Evolutionary conservation across 805 yeast species (phyloP).

Genomic region (Starmerella stellata): DNA sequence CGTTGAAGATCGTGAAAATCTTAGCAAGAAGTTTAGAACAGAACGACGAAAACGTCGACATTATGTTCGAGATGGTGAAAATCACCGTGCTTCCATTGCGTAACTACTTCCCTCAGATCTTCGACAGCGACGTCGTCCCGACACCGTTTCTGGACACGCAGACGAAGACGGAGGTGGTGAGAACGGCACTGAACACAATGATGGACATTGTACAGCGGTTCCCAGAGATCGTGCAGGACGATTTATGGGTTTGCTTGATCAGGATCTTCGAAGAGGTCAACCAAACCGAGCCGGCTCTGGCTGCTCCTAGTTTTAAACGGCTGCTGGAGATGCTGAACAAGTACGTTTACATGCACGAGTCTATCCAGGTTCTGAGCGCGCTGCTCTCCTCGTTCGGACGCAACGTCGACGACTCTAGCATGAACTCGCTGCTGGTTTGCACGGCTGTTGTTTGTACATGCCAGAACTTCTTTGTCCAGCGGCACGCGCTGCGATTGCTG

Average conservation of each 20-base stretch:
- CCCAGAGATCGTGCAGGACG: constrained; percentile 50
- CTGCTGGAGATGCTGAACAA: constrained; percentile 24
- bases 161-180: constrained; percentile 18
- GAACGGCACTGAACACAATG: constrained; percentile 33
- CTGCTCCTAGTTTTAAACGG: constrained; percentile 36
- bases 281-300: constrained; percentile 26
- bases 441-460: constrained; percentile 13
- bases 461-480: constrained; percentile 3
- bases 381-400: constrained; percentile 10
- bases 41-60: constrained; percentile 44
- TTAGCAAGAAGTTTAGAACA: constrained; percentile 33
- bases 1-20: constrained; percentile 41
- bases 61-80: constrained; percentile 63
- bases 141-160: constrained; percentile 11
- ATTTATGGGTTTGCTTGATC: constrained; percentile 52
- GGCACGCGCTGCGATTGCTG: constrained; percentile 4
- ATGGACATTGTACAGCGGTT: constrained; percentile 47
- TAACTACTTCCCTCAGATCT: constrained; percentile 40
- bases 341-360: constrained; percentile 24
- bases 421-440: constrained; percentile 9
- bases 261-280: constrained; percentile 36
- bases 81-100: constrained; percentile 48
- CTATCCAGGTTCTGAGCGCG: constrained; percentile 4
- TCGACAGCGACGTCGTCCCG: constrained; percentile 19
- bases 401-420: constrained; percentile 7